Percentiles rank a stretch among this genome's conserved stretches.
These are phyloP conservation scores for Fusarium temperatum DNA, from an alignment of 2,329 filamentous ascomycete genomes.

Conservation along the genomic window DNA sequence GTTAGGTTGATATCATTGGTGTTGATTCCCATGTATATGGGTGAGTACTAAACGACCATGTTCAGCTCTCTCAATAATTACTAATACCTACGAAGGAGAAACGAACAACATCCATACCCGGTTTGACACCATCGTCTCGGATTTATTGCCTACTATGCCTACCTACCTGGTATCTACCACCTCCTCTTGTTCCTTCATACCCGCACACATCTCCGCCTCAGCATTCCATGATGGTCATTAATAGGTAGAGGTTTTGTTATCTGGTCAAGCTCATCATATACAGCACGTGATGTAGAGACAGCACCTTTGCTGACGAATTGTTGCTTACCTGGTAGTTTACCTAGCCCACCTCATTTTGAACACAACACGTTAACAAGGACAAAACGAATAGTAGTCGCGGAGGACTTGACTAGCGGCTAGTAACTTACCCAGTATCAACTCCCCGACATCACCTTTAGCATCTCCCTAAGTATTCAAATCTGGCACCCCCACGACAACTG, in stretches of 20 bases:
- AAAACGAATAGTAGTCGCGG: background rate
- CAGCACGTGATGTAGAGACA: background rate
- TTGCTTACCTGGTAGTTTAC: background rate
- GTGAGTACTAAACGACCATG: background rate
- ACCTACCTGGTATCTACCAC: background rate
- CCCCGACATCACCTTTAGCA: background rate
- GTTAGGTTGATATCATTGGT: background rate
- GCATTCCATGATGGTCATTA: background rate
- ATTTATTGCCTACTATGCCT: background rate
- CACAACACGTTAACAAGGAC: background rate
- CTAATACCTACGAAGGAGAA: background rate
- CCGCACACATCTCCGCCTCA: background rate
- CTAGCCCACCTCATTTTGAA: background rate
- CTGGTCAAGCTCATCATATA: background rate
- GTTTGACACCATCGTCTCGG: background rate
- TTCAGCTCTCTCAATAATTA: background rate
- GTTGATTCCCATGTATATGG: background rate
- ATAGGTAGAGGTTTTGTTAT: background rate
- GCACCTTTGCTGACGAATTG: slow-evolving; percentile 13
- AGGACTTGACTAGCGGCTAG: background rate
- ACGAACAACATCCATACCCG: background rate
- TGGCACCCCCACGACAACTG: background rate
- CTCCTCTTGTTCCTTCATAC: background rate
- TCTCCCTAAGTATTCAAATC: background rate
- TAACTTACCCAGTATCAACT: background rate